A percentile compares a stretch with the other conserved stretches of the same genome.
phyloP scores from a whole-genome alignment of 2,329 filamentous ascomycete genomes.

The Trichophyton equinum region DNA sequence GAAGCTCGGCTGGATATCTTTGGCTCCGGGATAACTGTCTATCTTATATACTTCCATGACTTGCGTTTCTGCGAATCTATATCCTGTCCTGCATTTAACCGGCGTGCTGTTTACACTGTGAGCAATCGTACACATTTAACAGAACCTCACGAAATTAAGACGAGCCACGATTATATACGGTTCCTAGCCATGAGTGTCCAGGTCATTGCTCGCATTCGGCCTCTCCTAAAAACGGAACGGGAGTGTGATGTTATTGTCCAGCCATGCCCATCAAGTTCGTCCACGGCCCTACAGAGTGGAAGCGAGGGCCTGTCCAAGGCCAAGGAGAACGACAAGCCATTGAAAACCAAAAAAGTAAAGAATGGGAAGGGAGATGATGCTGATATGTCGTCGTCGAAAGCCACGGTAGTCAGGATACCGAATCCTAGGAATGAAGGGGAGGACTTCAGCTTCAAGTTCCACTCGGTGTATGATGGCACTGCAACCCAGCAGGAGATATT shows the following conservation, averaged over 20 bases:
- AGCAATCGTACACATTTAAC: neutral
- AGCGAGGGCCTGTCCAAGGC: neutral
- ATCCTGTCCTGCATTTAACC: neutral
- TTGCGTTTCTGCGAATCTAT: neutral
- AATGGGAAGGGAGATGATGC: conserved; percentile 19
- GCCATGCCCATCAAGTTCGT: conserved; percentile 37
- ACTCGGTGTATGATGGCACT: conserved; percentile 71
- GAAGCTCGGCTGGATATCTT: neutral
- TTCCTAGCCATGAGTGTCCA: conserved; percentile 44
- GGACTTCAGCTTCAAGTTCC: conserved; percentile 89
- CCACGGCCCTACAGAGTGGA: neutral
- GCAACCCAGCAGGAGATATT: conserved; percentile 80
- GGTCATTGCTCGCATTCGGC: conserved; percentile 82
- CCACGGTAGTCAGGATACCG: conserved; percentile 69
- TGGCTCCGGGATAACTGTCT: neutral
- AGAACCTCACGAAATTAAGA: neutral
- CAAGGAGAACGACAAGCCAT: neutral
- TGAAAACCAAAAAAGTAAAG: conserved; percentile 9
- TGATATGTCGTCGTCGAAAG: conserved; percentile 37
- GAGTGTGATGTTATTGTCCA: conserved; percentile 80
- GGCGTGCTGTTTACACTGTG: neutral
- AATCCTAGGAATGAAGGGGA: conserved; percentile 87
- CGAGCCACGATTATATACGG: neutral
- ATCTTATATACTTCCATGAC: neutral
- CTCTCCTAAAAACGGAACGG: conserved; percentile 71